phyloP scores from a whole-genome alignment of 768 basidiomycete species.

The Erythrobasidium yunnanense region DNA sequence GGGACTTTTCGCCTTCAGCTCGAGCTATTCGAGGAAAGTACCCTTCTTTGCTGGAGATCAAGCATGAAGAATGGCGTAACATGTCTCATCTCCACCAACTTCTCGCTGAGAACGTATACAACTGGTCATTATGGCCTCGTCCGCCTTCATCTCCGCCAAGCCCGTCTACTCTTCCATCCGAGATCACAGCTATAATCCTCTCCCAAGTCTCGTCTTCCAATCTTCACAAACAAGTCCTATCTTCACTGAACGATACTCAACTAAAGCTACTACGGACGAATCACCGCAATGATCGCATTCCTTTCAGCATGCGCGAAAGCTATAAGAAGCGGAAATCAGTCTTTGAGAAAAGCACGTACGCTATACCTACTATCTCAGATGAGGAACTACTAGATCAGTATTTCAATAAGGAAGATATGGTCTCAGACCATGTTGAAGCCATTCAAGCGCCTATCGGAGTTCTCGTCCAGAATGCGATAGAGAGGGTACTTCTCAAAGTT shows the following conservation, averaged over 20 bases:
- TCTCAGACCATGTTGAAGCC: background rate
- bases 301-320: background rate
- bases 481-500: background rate
- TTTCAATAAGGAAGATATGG: background rate
- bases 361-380: background rate
- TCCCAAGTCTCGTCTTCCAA: background rate
- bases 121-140: conserved; percentile 5
- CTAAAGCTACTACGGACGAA: background rate
- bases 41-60: background rate
- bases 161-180: too few species aligned
- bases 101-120: conserved; percentile 4
- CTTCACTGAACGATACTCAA: background rate
- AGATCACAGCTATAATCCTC: background rate
- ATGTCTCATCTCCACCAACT: background rate
- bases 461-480: background rate
- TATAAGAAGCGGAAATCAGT: background rate
- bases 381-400: background rate
- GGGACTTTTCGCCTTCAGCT: background rate
- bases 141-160: background rate
- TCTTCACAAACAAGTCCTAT: background rate
- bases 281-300: background rate
- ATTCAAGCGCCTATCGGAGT: background rate
- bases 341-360: background rate
- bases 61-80: background rate
- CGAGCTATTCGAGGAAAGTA: background rate